Base-by-base conservation (phyloP, 352 stramenopile genomes). In the Plasmopara muralis region DNA sequence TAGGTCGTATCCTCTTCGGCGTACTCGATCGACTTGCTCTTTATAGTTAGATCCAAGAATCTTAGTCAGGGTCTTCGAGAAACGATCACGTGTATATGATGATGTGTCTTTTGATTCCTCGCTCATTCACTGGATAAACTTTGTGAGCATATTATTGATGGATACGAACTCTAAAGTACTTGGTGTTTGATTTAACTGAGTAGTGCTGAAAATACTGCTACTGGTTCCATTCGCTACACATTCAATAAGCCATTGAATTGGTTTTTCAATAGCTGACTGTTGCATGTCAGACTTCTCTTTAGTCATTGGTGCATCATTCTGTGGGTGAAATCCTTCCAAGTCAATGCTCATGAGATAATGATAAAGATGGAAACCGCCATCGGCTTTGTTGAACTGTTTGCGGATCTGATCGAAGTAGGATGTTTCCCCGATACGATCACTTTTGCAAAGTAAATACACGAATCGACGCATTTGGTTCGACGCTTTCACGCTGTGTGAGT, bases 71-170 rank as follows among this genome's bases (percentile, higher is more conserved):
- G 13, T 43, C 39, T 43, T 43, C 18, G 15, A 43, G 37, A 43
- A 29, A 43, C n/a, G 39, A 43, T 43, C 39, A 7, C 39, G 39
- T 43, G 39, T 43, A 43, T 29, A 43, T 43, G 15, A 43, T 43
- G 39, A 43, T 43, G 39, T 43, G n/a, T 43, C 15, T 43, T 9
- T 43, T 43, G 15, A 43, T 43, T 43, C 39, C 39, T 43, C 39
- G 15, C 5, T 25, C 39, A 43, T 43, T n/a, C 13, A 43, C 39
- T 43, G 12, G n/a, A 3, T 43, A 25, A 43, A 43, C 28, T 28
- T 25, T 43, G 39, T 43, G 39, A 43, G 39, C 39, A 43, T 43
- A 43, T 43, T 20, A 43, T 43, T 14, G 28, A 43, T 43, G 12
- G 39, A 25, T 43, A 43, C 39, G 15, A 43, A 43, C n/a, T 43